A percentile compares a stretch with the other conserved stretches of the same genome.
Conservation (phyloP, 176 grass and related monocot genomes). For the Oryza meyeriana region DNA sequence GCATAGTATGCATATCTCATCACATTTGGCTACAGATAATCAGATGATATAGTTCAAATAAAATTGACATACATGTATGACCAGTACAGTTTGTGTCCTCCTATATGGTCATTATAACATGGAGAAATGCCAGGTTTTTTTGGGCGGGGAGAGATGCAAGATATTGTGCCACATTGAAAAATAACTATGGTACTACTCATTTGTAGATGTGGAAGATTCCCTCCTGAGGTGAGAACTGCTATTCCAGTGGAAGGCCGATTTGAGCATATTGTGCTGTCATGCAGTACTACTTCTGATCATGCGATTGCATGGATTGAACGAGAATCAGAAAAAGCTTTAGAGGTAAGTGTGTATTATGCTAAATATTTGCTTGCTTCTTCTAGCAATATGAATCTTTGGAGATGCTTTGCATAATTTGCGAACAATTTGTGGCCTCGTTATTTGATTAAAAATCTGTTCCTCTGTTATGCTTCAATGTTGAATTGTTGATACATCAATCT, state of each 20-base stretch:
- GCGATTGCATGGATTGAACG: conserved; percentile 91
- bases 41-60: not conserved
- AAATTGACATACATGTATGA: not conserved
- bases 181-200: not conserved
- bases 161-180: not conserved
- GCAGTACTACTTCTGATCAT: conserved; percentile 95
- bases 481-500: conserved; percentile 7
- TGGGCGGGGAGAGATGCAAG: not conserved
- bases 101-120: conserved; percentile 11
- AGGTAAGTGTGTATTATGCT: conserved; percentile 41
- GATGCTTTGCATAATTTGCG: not conserved
- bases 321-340: conserved; percentile 77
- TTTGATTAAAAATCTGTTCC: conserved; percentile 5
- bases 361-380: conserved; percentile 9
- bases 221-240: conserved; percentile 88
- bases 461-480: conserved; percentile 11
- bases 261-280: conserved; percentile 97
- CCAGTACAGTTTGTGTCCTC: not conserved
- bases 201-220: conserved; percentile 87
- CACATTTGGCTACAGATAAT: conserved; percentile 7
- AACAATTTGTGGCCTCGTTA: not conserved
- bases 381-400: not conserved
- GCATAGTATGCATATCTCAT: not conserved
- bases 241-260: conserved; percentile 96
- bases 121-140: not conserved